Evolutionary conservation across 345 rosid genomes (phyloP), one percentile per base, ranked within the genome.

Genomic region (Euphorbia lathyris): DNA sequence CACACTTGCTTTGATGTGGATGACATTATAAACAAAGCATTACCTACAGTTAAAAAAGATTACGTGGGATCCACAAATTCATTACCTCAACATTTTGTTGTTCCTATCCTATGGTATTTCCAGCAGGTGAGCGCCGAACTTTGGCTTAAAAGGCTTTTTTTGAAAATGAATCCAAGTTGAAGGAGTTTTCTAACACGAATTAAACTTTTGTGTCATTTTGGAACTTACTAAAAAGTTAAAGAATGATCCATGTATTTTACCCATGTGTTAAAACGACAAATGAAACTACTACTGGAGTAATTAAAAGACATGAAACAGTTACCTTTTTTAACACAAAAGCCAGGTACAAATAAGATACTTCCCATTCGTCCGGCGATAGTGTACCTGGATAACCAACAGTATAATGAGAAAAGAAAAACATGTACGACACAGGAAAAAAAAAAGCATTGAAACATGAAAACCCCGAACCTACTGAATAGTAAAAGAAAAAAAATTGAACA

Each of bases 341-440:
- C 75, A 88, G 82, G 79, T 92, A 95, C 16, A 95, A 68, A 74
- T 95, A 95, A 48, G 99, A 93, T 34, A 73, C 97, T 81, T 95
- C 99, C 99, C 97, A 92, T 75, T 95, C 99, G 58, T 95, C 99
- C 13, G 87, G 86, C 34, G 97, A 88, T 59, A 95, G 75, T 5
- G 97, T 92, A 80, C 93, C 97, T 92, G 77, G 64, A 72, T 34
- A 58, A 23, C n/a, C 42, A 65, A 65, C 22, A 68, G 48, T 19
- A 64, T 36, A 53, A 29, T 11, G 43, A 48, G 40, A 32, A 45
- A 25, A 30, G n/a, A 45, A 23, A 32, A 53, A 9, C 2, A 14
- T 11, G 42, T 36, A 34, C 38, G 23, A 30, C 20, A 12, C n/a
- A 14, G 20, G 7, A 7, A 29, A 43, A 27, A 53, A 27, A 23